phyloP scores from a whole-genome alignment of 139 green algal genomes.

The Auxenochlorella pyrenoidosa region DNA sequence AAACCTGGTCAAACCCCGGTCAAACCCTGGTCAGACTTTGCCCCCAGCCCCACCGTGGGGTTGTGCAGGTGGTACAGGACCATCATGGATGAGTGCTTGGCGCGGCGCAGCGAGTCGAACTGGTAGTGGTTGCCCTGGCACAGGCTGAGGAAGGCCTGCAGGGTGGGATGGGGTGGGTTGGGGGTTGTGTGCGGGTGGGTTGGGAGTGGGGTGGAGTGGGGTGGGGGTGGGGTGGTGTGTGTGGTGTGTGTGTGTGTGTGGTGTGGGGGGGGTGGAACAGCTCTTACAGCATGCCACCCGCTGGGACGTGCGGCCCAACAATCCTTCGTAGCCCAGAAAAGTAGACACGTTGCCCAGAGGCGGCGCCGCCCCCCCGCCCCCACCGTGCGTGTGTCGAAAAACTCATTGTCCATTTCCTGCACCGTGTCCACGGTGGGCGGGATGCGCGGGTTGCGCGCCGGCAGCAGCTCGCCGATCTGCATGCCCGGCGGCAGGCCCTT shows the following conservation, averaged over 20 bases:
- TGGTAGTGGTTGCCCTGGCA: constrained; percentile 99
- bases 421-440: constrained; percentile 58
- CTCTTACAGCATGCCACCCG: no score
- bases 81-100: constrained; percentile 99
- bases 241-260: no score
- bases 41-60: constrained; percentile 66
- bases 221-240: no score
- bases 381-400: constrained; percentile 95
- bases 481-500: constrained; percentile 24
- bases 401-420: constrained; percentile 86
- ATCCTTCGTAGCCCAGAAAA: no score
- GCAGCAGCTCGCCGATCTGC: constrained; percentile 35
- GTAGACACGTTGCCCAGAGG: no score
- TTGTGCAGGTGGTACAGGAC: constrained; percentile 99
- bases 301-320: no score
- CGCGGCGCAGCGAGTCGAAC: constrained; percentile 97
- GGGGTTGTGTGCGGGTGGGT: no score
- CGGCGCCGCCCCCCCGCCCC: no score
- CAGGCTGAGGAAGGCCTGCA: constrained; percentile 90
- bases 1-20: no score
- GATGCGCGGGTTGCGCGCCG: constrained; percentile 40
- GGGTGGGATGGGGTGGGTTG: not conserved
- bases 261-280: not conserved
- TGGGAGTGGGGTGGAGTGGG: no score
- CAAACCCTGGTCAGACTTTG: no score